Base-by-base conservation (phyloP, 176 grass and related monocot genomes). In the Ensete glaucum region DNA sequence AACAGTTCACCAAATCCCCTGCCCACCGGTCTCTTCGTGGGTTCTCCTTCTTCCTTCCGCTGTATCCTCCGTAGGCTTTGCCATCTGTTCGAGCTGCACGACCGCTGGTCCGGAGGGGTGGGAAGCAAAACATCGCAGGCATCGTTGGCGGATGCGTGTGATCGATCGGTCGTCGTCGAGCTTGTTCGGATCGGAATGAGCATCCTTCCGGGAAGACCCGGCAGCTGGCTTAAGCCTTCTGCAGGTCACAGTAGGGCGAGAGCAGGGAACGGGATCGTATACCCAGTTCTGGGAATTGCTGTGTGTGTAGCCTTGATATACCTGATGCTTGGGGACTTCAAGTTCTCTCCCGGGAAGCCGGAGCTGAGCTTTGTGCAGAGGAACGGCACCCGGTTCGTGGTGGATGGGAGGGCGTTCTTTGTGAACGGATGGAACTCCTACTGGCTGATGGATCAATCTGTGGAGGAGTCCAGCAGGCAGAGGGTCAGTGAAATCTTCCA, bases 371-470 rank as follows among this genome's bases (percentile, higher is more conserved):
- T 99, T 81, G 91, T 99, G 66, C 88, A 89, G 81, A 84, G 86
- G 75, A 89, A 90, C 25, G 88, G 84, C 53, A 79, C 81, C 64
- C 90, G 71, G 73, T 88, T 99, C 63, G 64, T 84, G 72, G 80
- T 99, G 11, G 91, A 54, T 62, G 96, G 83, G 9, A 84, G 73
- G 57, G 75, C 84, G 0, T 89, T 99, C 84, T 99, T 95, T 73
- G 71, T 82, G 34, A 99, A 99, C 75, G 96, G 96, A 34, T 99
- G 96, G 96, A 99, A 99, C 83, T 99, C 96, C 16, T 99, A 99
- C 81, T 95, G 96, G 96, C 79, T 99, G 75, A 87, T 99, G 96
- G 96, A 91, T 84, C 86, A 95, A 66, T 87, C 90, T 5, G 91
- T 89, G 57, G 96, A 99, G 78, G 66, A 83, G 52, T 8, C 43